Evolutionary conservation across 352 stramenopile species (phyloP), one percentile per base, ranked within the genome.

Genomic region (Phytophthora boehmeriae): DNA sequence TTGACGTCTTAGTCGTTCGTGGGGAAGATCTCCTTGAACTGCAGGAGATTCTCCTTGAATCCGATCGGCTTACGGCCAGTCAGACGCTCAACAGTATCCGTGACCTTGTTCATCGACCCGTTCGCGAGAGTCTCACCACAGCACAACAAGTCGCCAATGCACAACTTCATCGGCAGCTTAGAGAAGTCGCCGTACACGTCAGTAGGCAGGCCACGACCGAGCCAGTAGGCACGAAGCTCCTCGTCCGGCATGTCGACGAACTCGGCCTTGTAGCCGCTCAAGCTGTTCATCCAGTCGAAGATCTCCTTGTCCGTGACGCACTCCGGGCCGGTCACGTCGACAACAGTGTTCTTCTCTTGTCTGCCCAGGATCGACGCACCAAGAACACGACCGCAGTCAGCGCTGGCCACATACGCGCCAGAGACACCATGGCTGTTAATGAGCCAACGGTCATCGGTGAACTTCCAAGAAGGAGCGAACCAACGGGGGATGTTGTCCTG

Each of bases 21-120:
- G 41, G 62, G 61, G 50, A 69, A 69, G 11, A 66, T 57, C 48
- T 66, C 55, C 49, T 66, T 60, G 63, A 62, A 66, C 49, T 66
- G 34, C 3, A 71, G 56, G 4, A 71, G 43, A 35, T 65, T 62
- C 44, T 71, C 55, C 55, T 66, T 61, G 55, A 54, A 71, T n/a
- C 43, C 35, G 13, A 57, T 34, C 23, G 63, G 55, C 38, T 71
- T 71, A 27, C 63, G 63, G 23, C 63, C 63, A 8, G 63, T 71
- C 46, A 71, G 56, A 25, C 50, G 48, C 42, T 71, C 63, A 0
- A 71, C 63, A n/a, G 63, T 66, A 36, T 71, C 63, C 8, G 63
- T 62, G 22, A 71, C 63, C 36, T 58, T 41, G 39, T 27, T 71
- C 63, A 71, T 71, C n/a, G 63, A 71, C 1, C 63, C 63, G 36